phyloP scores from a whole-genome alignment of 495 filamentous ascomycete species.

The Trichoderma orchidacearum region DNA sequence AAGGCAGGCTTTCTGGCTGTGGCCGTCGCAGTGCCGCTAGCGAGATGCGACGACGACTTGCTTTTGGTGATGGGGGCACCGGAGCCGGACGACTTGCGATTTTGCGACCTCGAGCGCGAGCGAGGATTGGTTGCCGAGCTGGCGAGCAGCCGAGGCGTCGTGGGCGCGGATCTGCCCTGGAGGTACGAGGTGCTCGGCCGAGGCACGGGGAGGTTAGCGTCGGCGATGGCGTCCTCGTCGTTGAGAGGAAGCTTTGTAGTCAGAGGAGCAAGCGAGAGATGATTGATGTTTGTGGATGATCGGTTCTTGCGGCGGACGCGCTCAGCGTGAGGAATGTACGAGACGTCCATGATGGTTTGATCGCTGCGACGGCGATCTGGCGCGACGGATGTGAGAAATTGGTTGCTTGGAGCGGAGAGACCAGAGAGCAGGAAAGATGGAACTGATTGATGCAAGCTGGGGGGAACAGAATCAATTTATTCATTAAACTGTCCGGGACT shows the following conservation, averaged over 20 bases:
- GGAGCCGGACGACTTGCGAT: conserved; percentile 15
- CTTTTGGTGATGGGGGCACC: conserved; percentile 22
- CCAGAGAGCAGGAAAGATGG: neutral
- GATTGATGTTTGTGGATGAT: conserved; percentile 31
- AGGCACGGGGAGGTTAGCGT: conserved; percentile 9
- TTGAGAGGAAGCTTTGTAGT: conserved; percentile 51
- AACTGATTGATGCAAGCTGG: too few relatives aligned
- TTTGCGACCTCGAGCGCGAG: conserved; percentile 22
- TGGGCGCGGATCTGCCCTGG: conserved; percentile 39
- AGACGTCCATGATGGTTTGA: conserved; percentile 28
- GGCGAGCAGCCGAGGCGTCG: conserved; percentile 42
- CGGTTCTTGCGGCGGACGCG: conserved; percentile 30
- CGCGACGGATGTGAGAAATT: too few relatives aligned
- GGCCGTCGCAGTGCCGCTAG: neutral
- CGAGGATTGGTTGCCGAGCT: conserved; percentile 25
- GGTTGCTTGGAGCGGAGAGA: neutral
- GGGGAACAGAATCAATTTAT: too few relatives aligned
- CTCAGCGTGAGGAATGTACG: conserved; percentile 37
- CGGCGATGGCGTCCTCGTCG: conserved; percentile 19
- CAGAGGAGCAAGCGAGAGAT: conserved; percentile 49
- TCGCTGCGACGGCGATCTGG: too few relatives aligned
- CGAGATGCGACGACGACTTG: conserved; percentile 31
- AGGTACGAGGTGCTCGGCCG: conserved; percentile 29
- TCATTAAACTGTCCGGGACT: too few relatives aligned
- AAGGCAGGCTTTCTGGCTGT: neutral